Evolutionary conservation across 768 basidiomycete genomes (phyloP), one percentile per base, ranked within the genome.

Genomic region (Tephrocybe sp.): DNA sequence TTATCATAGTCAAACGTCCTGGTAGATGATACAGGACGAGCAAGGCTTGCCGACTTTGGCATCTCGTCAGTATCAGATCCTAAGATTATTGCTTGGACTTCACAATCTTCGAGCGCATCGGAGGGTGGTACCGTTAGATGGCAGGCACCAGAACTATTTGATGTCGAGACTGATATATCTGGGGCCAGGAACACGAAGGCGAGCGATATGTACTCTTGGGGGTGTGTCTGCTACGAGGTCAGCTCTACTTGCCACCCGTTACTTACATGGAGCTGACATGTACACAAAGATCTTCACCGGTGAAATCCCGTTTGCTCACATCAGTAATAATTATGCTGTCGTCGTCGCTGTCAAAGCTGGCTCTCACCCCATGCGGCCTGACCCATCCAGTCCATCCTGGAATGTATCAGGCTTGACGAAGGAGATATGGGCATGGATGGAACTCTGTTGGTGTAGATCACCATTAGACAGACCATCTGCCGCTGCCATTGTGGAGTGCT

Each of bases 31-130:
- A 33, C 31, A 10, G 55, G 55, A 3, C 40, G 49, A 19, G 62
- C 53, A 9, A 55, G 61, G 23, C 43, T 64, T 9, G 54, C 57
- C 1, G 63, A 64, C 37, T 64, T 64, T 25, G 63, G 63, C 8
- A 47, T 62, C 2, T 54, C 55, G 1, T 46, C 50, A 1, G 37
- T 61, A 2, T 46, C 50, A 1, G 54, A 59, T 19, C 22, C 27
- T 7, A 43, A 49, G 18, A 52, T 53, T 15, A 13, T 56, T 4
- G 29, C 45, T 5, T 53, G 51, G 57, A 53, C 54, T 13, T 58
- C 54, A 12, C 39, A 31, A 3, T 43, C 52, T 19, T 49, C 49
- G 1, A 23, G 45, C 6, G 16, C 34, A 0, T 40, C 44, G 3
- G 42, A 45, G n/a, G 54, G 59, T 9, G 54, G 55, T 15, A 52